Base-by-base conservation (phyloP, 2,329 filamentous ascomycete genomes). In the Cordyceps militaris region DNA sequence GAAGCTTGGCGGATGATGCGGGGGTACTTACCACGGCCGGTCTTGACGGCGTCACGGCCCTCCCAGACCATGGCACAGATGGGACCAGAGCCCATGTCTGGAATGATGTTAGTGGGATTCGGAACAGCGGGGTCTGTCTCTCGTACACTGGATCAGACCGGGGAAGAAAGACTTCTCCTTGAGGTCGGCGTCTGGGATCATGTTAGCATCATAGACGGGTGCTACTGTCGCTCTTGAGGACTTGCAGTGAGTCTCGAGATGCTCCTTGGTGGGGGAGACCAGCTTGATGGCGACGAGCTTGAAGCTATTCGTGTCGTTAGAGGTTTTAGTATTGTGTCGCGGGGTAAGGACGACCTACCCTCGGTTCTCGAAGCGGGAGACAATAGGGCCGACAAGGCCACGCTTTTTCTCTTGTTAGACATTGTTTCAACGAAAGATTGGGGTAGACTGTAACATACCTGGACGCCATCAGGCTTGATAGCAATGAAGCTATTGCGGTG, bases 51-150 rank as follows among this genome's bases (percentile, higher is more conserved):
- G 73, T 99, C 92, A 84, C 89, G 89, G 74, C 94, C 94, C 80
- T 99, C 92, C 94, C 94, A 99, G 79, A 99, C 88, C 93, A 97
- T 99, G 82, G 94, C 94, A 83, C 84, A 88, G 81, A 99, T 93
- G 76, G 94, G 94, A 75, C 94, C 94, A 76, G 87, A 92, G 76
- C 85, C 81, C 94, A 97, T 99, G 86, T 97, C 91, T 96, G 65
- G 62, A 58, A 61, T 59, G 19, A 40, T 38, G 60, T 69, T 36
- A 65, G 62, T 40, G 54, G 30, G 36, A 21, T 28, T 13, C 26
- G 10, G 7, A 44, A 34, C 30, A 1, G 34, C 1, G 16, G 16
- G 13, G 16, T 48, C 44, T n/a, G 21, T 46, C 49, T 36, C 58
- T 75, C 88, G 66, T 84, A 96, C 91, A 97, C 78, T 88, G 79